phyloP scores from a whole-genome alignment of 192 early-diverging fungal species.

The Geranomyces variabilis region DNA sequence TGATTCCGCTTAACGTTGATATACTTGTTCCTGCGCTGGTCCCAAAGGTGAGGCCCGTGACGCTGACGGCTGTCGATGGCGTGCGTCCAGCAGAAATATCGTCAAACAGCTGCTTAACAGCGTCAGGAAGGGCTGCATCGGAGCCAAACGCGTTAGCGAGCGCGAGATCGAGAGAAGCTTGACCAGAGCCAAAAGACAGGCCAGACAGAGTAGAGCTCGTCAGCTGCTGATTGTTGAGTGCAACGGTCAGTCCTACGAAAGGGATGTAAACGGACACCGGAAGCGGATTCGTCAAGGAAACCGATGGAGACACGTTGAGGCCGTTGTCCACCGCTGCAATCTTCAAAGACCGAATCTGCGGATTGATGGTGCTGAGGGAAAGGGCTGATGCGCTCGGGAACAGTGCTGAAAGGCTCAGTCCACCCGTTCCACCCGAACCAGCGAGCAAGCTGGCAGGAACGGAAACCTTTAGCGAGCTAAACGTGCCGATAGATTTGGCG shows the following conservation, averaged over 20 bases:
- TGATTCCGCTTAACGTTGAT: slow-evolving; percentile 8
- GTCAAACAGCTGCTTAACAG: slow-evolving; percentile 1
- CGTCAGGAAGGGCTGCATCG: slow-evolving; percentile 5
- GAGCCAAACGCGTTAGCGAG: slow-evolving; percentile 14
- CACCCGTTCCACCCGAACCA: neutral
- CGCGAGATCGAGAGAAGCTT: neutral
- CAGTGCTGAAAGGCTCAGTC: neutral
- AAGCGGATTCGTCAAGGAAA: slow-evolving; percentile 16
- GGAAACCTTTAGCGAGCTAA: slow-evolving; percentile 8
- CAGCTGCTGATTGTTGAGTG: neutral
- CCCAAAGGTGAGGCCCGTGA: neutral
- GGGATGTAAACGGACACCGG: slow-evolving; percentile 18
- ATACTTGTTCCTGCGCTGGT: neutral
- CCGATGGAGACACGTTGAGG: slow-evolving; percentile 1
- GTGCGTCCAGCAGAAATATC: slow-evolving; percentile 13
- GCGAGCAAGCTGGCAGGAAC: slow-evolving; percentile 4
- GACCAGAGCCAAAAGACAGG: neutral
- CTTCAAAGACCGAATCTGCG: slow-evolving; percentile 10
- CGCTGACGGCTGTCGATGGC: neutral
- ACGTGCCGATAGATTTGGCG: slow-evolving; percentile 9
- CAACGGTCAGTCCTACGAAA: neutral
- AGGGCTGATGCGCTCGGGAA: slow-evolving; percentile 12
- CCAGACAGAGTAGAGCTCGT: slow-evolving; percentile 10
- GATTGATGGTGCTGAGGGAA: neutral
- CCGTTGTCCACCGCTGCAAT: slow-evolving; percentile 1